Evolutionary conservation across 106 monocot species (phyloP), one percentile per base, ranked within the genome.

Genomic region (Ottelia alismoides): DNA sequence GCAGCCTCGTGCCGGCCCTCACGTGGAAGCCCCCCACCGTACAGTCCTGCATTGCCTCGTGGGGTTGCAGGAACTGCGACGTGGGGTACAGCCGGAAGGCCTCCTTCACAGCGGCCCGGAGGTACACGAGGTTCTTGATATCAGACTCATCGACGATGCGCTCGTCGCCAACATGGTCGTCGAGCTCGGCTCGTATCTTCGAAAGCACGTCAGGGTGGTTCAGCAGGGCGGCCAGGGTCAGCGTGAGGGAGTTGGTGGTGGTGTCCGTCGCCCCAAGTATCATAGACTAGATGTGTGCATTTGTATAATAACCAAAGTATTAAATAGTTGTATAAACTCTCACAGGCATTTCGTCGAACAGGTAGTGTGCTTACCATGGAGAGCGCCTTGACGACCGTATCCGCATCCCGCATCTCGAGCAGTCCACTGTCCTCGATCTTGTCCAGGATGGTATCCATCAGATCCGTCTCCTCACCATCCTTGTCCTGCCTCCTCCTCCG

Each of bases 41-140:
- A 46, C 64, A 69, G 53, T 75, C 69, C 19, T 47, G 45, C 5
- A 50, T 60, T 35, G 69, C 45, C 23, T 69, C 58, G 22, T 65
- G 69, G 1, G 75, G 74, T 20, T 64, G 30, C 3, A 58, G 57
- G 26, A 69, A 49, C 43, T 26, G 55, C 0, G 58, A 30, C 7
- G 69, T 11, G n/a, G 74, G 63, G 58, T 52, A 47, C 2, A 75
- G 52, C 11, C 74, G 57, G 20, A 69, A 47, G 2, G 52, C 12
- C 56, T 75, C 74, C 45, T 68, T 75, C 51, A 75, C 32, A 6
- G 69, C 58, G 3, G 64, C 64, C 27, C 58, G 69, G 31, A 75
- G 51, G 58, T 75, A 75, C 3, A 30, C 22, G 46, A 75, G 58
- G 32, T 69, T 64, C 57, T 58, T 53, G 49, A 75, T 29, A 64